Evolutionary conservation across 2,329 filamentous ascomycete species (phyloP).

Genomic region (Penicillium sp.): DNA sequence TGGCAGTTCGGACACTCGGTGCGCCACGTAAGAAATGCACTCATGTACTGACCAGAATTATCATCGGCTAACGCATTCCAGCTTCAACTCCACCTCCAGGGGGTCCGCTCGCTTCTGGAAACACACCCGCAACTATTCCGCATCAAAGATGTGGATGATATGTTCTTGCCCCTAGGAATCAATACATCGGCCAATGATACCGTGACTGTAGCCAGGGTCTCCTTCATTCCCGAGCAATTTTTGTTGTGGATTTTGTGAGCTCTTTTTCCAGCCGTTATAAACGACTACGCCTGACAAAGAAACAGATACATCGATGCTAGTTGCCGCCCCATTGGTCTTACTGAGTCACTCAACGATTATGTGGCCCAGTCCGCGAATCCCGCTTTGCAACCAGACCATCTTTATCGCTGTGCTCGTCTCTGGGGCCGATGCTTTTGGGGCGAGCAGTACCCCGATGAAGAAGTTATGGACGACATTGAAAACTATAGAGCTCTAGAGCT

Average conservation of each 20-base stretch:
- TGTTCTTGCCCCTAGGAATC: slow-evolving; percentile 24
- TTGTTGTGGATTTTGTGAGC: slow-evolving; percentile 38
- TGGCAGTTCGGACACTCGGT: slow-evolving; percentile 39
- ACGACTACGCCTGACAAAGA: background rate
- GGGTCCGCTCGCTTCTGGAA: slow-evolving; percentile 36
- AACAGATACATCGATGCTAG: slow-evolving; percentile 32
- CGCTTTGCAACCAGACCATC: slow-evolving; percentile 33
- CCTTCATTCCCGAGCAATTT: slow-evolving; percentile 38
- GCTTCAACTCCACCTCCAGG: slow-evolving; percentile 37
- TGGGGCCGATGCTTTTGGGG: slow-evolving; percentile 40
- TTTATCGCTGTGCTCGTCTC: slow-evolving; percentile 35
- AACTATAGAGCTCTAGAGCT: slow-evolving; percentile 38
- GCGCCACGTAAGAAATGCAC: slow-evolving; percentile 18
- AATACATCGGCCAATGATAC: slow-evolving; percentile 10
- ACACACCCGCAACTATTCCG: slow-evolving; percentile 35
- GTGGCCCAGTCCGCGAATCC: slow-evolving; percentile 32
- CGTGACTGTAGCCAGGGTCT: slow-evolving; percentile 20
- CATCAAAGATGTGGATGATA: slow-evolving; percentile 30
- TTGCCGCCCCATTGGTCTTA: slow-evolving; percentile 28
- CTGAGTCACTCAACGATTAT: slow-evolving; percentile 35
- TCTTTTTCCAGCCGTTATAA: background rate
- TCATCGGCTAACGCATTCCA: background rate
- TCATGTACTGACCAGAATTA: background rate
- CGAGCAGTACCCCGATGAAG: slow-evolving; percentile 35
- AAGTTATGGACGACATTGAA: slow-evolving; percentile 40